Percentiles rank a stretch among this genome's conserved stretches.
Evolutionary conservation across 1,139 yeast genomes (phyloP).

Genomic region (Yamadazyma conglobata): DNA sequence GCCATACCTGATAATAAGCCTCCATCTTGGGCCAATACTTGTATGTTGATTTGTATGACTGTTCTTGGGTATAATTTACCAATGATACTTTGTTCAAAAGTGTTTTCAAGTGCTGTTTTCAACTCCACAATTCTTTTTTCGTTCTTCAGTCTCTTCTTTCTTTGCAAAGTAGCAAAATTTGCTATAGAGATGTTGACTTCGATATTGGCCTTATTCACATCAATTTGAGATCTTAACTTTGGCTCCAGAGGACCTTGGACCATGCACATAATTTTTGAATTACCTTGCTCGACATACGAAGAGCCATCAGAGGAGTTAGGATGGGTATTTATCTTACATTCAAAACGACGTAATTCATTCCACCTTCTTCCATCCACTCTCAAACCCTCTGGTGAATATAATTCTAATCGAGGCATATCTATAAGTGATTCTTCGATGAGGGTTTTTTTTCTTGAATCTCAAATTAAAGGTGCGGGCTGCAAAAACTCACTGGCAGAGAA

Average conservation of each 20-base stretch:
- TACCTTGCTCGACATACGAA: slow-evolving; percentile 88
- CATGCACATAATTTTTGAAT: slow-evolving; percentile 80
- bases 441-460: neutral
- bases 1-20: slow-evolving; percentile 76
- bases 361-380: slow-evolving; percentile 92
- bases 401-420: slow-evolving; percentile 72
- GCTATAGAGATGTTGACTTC: slow-evolving; percentile 69
- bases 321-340: slow-evolving; percentile 81
- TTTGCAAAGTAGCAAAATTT: slow-evolving; percentile 74
- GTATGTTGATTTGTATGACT: slow-evolving; percentile 65
- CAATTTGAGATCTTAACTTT: slow-evolving; percentile 43
- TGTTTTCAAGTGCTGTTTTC: slow-evolving; percentile 67
- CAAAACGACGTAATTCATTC: slow-evolving; percentile 84
- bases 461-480: slow-evolving; percentile 3
- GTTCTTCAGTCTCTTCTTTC: slow-evolving; percentile 61
- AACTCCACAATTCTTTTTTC: slow-evolving; percentile 78
- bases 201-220: slow-evolving; percentile 50
- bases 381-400: slow-evolving; percentile 91
- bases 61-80: slow-evolving; percentile 80
- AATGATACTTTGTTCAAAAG: slow-evolving; percentile 78
- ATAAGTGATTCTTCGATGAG: too few relatives aligned
- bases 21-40: slow-evolving; percentile 88
- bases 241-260: slow-evolving; percentile 93
- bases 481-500: slow-evolving; percentile 1
- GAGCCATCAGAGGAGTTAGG: slow-evolving; percentile 91